A percentile compares a stretch with the other conserved stretches of the same genome.
Evolutionary conservation across 2,329 filamentous ascomycete species (phyloP).

Genomic region (Sphaerulina musiva): DNA sequence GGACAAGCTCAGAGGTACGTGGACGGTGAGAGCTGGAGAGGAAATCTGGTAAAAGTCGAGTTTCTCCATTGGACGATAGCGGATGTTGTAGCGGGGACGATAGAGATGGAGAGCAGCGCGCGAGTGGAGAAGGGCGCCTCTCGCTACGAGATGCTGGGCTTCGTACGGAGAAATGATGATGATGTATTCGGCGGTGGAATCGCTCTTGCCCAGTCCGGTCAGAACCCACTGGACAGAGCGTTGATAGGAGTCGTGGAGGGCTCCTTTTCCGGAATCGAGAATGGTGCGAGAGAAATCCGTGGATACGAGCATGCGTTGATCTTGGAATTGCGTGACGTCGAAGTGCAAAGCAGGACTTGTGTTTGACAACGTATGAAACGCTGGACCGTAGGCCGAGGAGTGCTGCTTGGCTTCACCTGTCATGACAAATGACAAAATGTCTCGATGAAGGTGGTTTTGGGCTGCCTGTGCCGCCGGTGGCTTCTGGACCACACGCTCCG

Average conservation of each 20-base stretch:
- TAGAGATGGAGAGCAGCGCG: constrained; percentile 41
- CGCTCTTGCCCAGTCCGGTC: constrained; percentile 20
- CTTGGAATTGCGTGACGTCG: constrained; percentile 2
- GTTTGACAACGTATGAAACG: constrained; percentile 8
- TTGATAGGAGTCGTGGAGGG: constrained; percentile 43
- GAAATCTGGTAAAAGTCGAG: constrained; percentile 44
- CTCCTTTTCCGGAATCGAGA: not conserved
- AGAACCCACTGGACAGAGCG: constrained; percentile 52
- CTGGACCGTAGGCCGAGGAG: not conserved
- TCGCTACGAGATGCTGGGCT: constrained; percentile 46
- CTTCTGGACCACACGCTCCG: constrained; percentile 49
- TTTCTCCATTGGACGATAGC: constrained; percentile 39
- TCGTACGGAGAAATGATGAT: constrained; percentile 58
- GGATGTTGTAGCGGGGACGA: constrained; percentile 45
- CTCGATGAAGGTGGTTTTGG: constrained; percentile 35
- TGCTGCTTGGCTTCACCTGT: not conserved
- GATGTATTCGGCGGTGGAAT: constrained; percentile 25
- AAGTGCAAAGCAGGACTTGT: constrained; percentile 9
- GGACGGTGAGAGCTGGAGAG: not conserved
- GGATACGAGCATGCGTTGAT: constrained; percentile 2
- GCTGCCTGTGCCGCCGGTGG: constrained; percentile 39
- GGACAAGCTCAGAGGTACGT: constrained; percentile 29
- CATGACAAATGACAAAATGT: constrained; percentile 39
- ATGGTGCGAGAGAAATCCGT: constrained; percentile 11
- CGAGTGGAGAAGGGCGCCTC: constrained; percentile 33